Evolutionary conservation across 352 stramenopile genomes (phyloP), one percentile per base, ranked within the genome.

Genomic region (Achlya hypogyna): DNA sequence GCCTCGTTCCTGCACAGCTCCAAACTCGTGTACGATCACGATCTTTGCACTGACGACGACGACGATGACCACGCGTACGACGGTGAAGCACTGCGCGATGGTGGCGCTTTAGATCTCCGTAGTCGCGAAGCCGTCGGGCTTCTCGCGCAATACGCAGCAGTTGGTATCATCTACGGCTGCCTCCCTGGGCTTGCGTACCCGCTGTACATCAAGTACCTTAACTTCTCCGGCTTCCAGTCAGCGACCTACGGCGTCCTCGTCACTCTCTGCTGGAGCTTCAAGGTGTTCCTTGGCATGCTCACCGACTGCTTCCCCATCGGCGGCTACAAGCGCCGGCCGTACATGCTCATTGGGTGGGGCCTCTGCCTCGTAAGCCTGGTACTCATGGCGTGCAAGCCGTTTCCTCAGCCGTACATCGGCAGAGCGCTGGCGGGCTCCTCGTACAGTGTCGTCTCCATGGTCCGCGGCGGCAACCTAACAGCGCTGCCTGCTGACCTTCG

Each of bases 71-170:
- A 65, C 43, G 16, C 4, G 12, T 12, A 10, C 8, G 75, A 84
- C 35, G 71, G 58, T 40, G 78, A 77, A 4, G 78, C 79, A 1
- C 64, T 86, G 45, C 76, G 76, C 22, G 74, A 71, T 23, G 77
- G 77, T 1, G 74, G 75, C 23, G 65, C 66, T 3, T 72, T 76
- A 5, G 69, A 74, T 1, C 69, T 87, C 18, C 66, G 16, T 10
- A 56, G 49, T 20, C 49, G 49, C 25, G 49, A 56, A 56, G 49
- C 72, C 32, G 69, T 78, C 38, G 77, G 77, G 4, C 69, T 82
- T 25, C 20, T 84, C 29, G 69, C 70, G 2, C 77, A 84, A 62
- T 84, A 84, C 62, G 75, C 74, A 18, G 54, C 54, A 10, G 75
- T 86, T 22, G 79, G 79, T 4, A 49, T 79, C 49, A 60, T 77